Percentiles rank a stretch among this genome's conserved stretches.
Evolutionary conservation across 495 filamentous ascomycete genomes (phyloP).

Genomic region (Penicillium soppii): DNA sequence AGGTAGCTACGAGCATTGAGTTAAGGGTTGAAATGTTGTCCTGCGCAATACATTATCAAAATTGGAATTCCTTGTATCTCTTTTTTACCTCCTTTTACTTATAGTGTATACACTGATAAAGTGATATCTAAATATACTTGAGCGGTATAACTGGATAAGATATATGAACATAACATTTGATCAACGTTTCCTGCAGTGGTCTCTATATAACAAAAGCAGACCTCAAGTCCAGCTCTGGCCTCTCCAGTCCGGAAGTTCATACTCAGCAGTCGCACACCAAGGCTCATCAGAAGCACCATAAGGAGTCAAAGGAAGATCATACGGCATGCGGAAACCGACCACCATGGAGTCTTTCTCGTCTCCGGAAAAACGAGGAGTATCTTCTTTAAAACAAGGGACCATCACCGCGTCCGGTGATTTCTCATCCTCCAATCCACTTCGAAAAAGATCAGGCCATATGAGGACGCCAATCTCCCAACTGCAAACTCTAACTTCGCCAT

Average conservation of each 20-base stretch:
- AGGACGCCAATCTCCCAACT: slow-evolving; percentile 87
- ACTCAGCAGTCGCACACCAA: slow-evolving; percentile 70
- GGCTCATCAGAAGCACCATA: slow-evolving; percentile 66
- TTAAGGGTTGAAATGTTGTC: too few species aligned
- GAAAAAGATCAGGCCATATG: slow-evolving; percentile 74
- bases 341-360: slow-evolving; percentile 12
- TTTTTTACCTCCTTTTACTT: too few species aligned
- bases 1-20: too few species aligned
- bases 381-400: slow-evolving; percentile 65
- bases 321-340: slow-evolving; percentile 78
- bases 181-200: too few species aligned
- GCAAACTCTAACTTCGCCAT: slow-evolving; percentile 64
- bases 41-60: too few species aligned
- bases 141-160: too few species aligned
- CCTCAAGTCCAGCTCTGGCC: slow-evolving; percentile 53
- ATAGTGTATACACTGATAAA: too few species aligned
- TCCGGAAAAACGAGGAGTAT: slow-evolving; percentile 38
- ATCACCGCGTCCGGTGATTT: slow-evolving; percentile 47
- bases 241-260: slow-evolving; percentile 67
- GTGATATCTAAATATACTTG: too few species aligned
- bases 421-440: not conserved
- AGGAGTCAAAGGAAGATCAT: slow-evolving; percentile 70
- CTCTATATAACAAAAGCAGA: too few species aligned
- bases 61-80: too few species aligned
- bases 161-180: too few species aligned